A percentile compares a stretch with the other conserved stretches of the same genome.
Evolutionary conservation across 768 basidiomycete genomes (phyloP).

Genomic region (Mrakia blollopis): DNA sequence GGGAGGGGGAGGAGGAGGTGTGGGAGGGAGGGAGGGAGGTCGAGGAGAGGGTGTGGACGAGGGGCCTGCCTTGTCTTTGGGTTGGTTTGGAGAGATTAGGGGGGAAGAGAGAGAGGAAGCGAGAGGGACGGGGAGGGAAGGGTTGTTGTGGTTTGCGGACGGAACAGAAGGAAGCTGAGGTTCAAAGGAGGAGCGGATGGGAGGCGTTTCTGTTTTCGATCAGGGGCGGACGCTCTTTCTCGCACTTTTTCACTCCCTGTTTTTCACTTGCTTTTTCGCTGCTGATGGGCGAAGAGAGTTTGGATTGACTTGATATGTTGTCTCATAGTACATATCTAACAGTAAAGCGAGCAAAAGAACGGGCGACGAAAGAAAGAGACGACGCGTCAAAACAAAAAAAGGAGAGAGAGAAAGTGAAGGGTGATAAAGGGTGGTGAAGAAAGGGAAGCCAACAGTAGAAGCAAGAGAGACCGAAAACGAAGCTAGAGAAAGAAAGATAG

Average conservation of each 20-base stretch:
- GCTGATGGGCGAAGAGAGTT: not conserved
- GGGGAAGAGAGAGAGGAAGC: not conserved
- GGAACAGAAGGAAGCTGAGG: too few species aligned
- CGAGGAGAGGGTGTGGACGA: conserved; percentile 31
- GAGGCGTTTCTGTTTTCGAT: too few species aligned
- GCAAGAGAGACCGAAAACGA: conserved; percentile 4
- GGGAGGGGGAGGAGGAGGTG: conserved; percentile 34
- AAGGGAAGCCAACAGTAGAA: not conserved
- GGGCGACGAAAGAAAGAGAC: not conserved
- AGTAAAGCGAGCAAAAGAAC: not conserved
- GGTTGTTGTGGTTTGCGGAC: too few species aligned
- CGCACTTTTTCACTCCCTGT: too few species aligned
- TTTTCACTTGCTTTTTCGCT: too few species aligned
- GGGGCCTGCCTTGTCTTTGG: too few species aligned
- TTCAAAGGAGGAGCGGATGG: too few species aligned
- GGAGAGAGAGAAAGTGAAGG: not conserved
- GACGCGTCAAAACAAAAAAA: conserved; percentile 21
- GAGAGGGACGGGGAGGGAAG: not conserved
- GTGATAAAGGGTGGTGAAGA: not conserved
- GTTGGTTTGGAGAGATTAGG: not conserved
- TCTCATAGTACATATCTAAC: conserved; percentile 14
- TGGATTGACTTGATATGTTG: not conserved
- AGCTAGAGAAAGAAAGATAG: conserved; percentile 1
- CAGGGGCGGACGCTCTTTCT: too few species aligned
- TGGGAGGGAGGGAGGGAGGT: conserved; percentile 33